Evolutionary conservation across 2,329 filamentous ascomycete species (phyloP).

Genomic region (Microdochium bolleyi): DNA sequence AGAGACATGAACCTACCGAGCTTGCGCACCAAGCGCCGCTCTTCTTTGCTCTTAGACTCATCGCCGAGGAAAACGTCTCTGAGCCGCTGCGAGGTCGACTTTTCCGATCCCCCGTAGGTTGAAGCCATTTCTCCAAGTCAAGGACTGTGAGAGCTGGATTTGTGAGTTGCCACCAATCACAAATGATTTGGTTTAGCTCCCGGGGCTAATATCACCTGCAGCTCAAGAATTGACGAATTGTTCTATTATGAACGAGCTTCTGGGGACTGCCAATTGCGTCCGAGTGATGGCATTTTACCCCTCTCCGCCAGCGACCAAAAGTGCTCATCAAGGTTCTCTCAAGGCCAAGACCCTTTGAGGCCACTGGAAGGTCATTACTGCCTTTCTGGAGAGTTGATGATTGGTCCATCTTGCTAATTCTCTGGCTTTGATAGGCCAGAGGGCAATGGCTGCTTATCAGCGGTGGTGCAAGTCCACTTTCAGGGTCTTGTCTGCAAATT

Average conservation of each 20-base stretch:
- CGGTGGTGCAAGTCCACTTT: no score
- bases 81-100: neutral
- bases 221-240: no score
- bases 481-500: no score
- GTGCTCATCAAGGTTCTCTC: neutral
- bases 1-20: constrained; percentile 10
- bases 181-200: no score
- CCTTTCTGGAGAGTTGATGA: neutral
- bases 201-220: no score
- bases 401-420: neutral
- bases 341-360: neutral
- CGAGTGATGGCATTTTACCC: no score
- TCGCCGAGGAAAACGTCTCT: neutral
- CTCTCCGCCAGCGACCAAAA: no score
- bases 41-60: constrained; percentile 9
- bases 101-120: neutral
- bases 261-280: no score
- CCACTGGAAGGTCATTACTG: neutral
- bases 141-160: neutral
- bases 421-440: neutral
- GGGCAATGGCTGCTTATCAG: neutral
- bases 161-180: no score
- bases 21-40: constrained; percentile 18
- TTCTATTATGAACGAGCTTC: no score
- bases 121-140: neutral